A percentile compares a stretch with the other conserved stretches of the same genome.
These are phyloP conservation scores for Magnusiomyces starmeri DNA, from an alignment of 1,139 yeast genomes.

Conservation along the genomic window DNA sequence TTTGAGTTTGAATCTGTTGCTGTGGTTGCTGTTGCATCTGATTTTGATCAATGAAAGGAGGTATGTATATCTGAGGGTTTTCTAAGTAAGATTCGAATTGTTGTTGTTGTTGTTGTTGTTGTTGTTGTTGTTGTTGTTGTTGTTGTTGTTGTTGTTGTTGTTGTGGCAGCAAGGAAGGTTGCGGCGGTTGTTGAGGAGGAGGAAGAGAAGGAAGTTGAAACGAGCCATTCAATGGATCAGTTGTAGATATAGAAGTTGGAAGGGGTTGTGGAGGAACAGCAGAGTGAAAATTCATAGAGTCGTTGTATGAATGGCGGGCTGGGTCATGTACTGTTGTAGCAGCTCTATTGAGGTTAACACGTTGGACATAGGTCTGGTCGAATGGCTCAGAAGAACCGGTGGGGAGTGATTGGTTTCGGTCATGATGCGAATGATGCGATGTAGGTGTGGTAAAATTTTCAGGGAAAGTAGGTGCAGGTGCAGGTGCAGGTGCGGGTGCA, in stretches of 20 bases:
- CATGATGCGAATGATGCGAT: constrained; percentile 21
- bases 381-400: constrained; percentile 17
- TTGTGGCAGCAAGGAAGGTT: constrained; percentile 4
- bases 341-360: constrained; percentile 25
- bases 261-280: constrained; percentile 6
- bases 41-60: constrained; percentile 1
- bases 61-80: constrained; percentile 3
- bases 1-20: background rate
- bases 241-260: background rate
- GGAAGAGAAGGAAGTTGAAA: constrained; percentile 5
- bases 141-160: constrained; percentile 2
- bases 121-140: constrained; percentile 13
- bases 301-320: background rate
- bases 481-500: too few species aligned
- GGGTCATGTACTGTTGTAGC: constrained; percentile 22
- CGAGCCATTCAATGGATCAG: background rate
- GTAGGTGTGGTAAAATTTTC: background rate
- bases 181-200: background rate
- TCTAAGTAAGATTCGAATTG: too few species aligned
- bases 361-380: constrained; percentile 14
- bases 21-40: constrained; percentile 10
- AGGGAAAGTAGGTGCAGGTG: too few species aligned
- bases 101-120: constrained; percentile 10
- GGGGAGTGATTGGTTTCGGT: constrained; percentile 29
- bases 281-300: background rate